Base-by-base conservation (phyloP, 1,284 basidiomycete species). In the Melampsora larici-populina region DNA sequence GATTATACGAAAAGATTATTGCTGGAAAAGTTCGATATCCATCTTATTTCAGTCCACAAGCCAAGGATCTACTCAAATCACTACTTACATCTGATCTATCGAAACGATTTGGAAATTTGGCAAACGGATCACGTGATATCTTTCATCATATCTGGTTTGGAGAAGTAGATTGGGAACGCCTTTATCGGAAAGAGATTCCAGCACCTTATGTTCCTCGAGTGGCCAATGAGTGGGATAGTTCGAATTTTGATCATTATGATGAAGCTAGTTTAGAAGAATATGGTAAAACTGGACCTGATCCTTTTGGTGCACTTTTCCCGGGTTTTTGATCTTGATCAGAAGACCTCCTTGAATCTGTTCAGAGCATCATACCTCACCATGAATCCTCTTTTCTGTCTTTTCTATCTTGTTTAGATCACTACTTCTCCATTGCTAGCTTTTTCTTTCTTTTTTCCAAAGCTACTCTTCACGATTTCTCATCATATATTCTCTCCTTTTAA, bases 141-240 rank as follows among this genome's bases (percentile, higher is more conserved):
- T 97, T 98, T 82, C 90, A 90, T 11, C 96, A 98, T 83, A 88
- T 89, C n/a, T 98, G 96, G 96, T 98, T 97, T 83, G 88, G 89
- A 65, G 97, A 99, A 84, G 96, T 99, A 26, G 92, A 96, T 81
- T 99, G 96, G 96, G 89, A 89, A 78, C 89, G 90, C 84, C 86
- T 99, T 75, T 89, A 88, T 82, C 87, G 88, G 70, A 87, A 93
- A 79, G 93, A 97, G 83, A 97, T 99, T 77, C 92, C 92, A 2
- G 94, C 96, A n/a, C 96, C 96, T 5, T 99, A 97, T 85, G 86
- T 97, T 65, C 95, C 96, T 8, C 83, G 82, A 1, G 82, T 85
- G 24, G 81, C 82, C 24, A 82, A 82, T 7, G 84, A 86, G 63
- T 84, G 85, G 78, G 85, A 86, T 80, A 82, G 83, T 4, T 83